Evolutionary conservation across 106 monocot species (phyloP).

Genomic region (Dendrobium officinale): DNA sequence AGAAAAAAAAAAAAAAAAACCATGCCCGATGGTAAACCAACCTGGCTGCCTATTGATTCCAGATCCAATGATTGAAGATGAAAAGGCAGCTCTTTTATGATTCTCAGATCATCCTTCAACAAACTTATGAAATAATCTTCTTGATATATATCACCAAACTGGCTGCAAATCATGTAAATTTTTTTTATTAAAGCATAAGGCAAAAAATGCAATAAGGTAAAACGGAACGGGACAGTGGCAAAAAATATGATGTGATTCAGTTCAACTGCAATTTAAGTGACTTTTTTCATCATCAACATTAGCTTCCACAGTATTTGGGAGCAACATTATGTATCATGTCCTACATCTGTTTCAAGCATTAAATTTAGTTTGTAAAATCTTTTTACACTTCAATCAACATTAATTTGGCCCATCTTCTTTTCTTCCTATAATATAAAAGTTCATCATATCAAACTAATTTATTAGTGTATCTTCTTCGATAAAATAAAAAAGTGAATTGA

Average conservation of each 20-base stretch:
- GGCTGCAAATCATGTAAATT: constrained; percentile 41
- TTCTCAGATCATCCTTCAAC: constrained; percentile 66
- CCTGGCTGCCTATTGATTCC: constrained; percentile 78
- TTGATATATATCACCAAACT: constrained; percentile 90
- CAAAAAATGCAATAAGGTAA: background rate
- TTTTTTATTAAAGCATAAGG: background rate
- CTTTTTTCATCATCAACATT: no score
- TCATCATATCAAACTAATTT: no score
- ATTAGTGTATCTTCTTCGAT: no score
- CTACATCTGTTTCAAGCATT: no score
- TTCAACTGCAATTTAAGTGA: no score
- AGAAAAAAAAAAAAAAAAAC: background rate
- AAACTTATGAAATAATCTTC: constrained; percentile 69
- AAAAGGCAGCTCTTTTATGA: constrained; percentile 63
- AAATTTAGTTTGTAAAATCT: no score
- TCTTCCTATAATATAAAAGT: no score
- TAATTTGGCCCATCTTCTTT: no score
- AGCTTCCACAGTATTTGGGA: no score
- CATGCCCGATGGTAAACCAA: background rate
- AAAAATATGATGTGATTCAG: background rate
- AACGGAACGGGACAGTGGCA: background rate
- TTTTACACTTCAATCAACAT: no score
- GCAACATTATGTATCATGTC: no score
- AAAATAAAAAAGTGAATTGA: no score
- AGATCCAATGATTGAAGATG: constrained; percentile 59